Evolutionary conservation across 345 rosid species (phyloP), one percentile per base, ranked within the genome.

Genomic region (Corchorus capsularis): DNA sequence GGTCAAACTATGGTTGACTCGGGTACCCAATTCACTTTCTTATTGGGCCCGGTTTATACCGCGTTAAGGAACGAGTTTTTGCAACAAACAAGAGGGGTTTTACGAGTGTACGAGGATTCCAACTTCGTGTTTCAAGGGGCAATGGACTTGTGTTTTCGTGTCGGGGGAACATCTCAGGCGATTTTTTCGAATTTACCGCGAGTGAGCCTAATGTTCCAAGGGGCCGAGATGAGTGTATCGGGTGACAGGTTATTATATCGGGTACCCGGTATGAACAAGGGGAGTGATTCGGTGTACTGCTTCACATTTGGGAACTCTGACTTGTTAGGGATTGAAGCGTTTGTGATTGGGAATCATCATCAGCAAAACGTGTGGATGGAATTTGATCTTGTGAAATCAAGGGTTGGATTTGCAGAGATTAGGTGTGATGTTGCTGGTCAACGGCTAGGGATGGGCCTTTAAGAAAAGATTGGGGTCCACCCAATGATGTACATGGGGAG

Each of bases 1-100:
- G 97, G 97, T 62, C 97, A 92, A 78, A 92, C 97, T 0, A 92
- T 87, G 90, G 87, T 92, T 0, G 97, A 92, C 78, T 90, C 97
- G 57, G 97, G 94, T 19, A 92, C 97, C 34, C 97, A 92, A 2
- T 92, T 90, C 72, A 85, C 93, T 0, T 92, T 92, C 74, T 37
- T 92, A 14, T 10, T 92, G 76, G 93, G 97, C 16, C 86, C 89
- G 76, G 94, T 87, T 75, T 92, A 92, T 69, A 73, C 82, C 0
- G 92, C 93, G 1, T 69, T 92, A 56, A 87, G 57, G 82, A 79
- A 67, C 34, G 97, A 92, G 72, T 92, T 85, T 76, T 17, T 83
- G 5, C 54, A 60, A 10, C 97, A 90, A 78, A 87, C 93, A 14
- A 83, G 69, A 16, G 79, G 88, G 20, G 59, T 85, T 3, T 50